Percentiles rank a stretch among this genome's conserved stretches.
These are phyloP conservation scores for Knufia fluminis DNA, from an alignment of 2,329 filamentous ascomycete genomes.

Conservation along the genomic window DNA sequence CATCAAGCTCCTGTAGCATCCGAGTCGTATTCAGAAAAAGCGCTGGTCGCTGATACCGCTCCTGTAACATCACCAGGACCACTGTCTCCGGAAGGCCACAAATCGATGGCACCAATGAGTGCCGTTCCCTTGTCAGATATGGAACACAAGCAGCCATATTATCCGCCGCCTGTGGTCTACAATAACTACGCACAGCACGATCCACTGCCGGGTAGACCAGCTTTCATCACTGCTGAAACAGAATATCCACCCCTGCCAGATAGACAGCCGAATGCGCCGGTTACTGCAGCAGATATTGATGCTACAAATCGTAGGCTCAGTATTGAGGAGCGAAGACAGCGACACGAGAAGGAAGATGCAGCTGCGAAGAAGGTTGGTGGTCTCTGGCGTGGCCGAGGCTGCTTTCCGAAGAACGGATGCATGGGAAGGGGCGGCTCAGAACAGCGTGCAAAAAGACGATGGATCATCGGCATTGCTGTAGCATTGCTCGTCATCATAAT, in stretches of 20 bases:
- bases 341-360: slow-evolving; percentile 59
- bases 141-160: slow-evolving; percentile 29
- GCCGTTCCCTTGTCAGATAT: slow-evolving; percentile 54
- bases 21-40: slow-evolving; percentile 4
- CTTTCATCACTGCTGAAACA: slow-evolving; percentile 8
- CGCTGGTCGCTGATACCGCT: not conserved
- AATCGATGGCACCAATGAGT: slow-evolving; percentile 54
- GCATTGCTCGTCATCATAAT: slow-evolving; percentile 36
- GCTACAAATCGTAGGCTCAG: slow-evolving; percentile 35
- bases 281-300: slow-evolving; percentile 22
- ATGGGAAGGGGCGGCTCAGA: slow-evolving; percentile 56
- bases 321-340: slow-evolving; percentile 44
- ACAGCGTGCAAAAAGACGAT: slow-evolving; percentile 49
- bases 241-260: slow-evolving; percentile 25
- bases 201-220: slow-evolving; percentile 3
- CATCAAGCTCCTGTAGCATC: not conserved
- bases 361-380: slow-evolving; percentile 49
- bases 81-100: slow-evolving; percentile 52
- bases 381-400: slow-evolving; percentile 57
- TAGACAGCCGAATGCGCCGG: slow-evolving; percentile 22
- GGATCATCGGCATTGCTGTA: slow-evolving; percentile 50
- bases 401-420: slow-evolving; percentile 54
- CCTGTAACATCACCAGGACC: slow-evolving; percentile 46
- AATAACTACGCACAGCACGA: slow-evolving; percentile 1
- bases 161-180: not conserved